Base-by-base conservation (phyloP, 2,329 filamentous ascomycete species). In the Aquanectria penicillioides region DNA sequence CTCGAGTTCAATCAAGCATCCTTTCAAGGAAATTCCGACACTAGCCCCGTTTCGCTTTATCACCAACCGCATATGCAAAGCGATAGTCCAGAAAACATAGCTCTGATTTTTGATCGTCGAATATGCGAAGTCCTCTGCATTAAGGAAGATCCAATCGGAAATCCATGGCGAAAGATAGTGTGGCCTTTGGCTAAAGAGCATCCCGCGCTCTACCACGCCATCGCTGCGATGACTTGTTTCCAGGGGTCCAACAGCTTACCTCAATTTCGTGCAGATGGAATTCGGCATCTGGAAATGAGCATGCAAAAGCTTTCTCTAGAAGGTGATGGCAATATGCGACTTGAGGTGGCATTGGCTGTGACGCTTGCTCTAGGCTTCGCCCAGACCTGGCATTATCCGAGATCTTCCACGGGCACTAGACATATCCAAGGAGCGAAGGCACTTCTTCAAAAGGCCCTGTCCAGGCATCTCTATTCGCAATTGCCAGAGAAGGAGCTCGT, bases 221-320 rank as follows among this genome's bases (percentile, higher is more conserved):
- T 62, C 10, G 60, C 60, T 12, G 60, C 60, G n/a, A 62, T 62
- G 60, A 62, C 60, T 10, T 62, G 57, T 28, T 62, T 62, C 15
- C 46, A 62, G 3, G 59, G 51, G 2, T 50, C 47, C 6, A 60
- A 60, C 20, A 31, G 36, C n/a, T 17, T 56, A 2, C 60, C 60
- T 12, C 29, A 53, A 17, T 51, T 62, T n/a, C 57, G 57, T 5
- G 38, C 36, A 7, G 38, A 53, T 10, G 60, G 60, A 1, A 41
- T 54, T 5, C 26, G 57, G 3, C 60, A 62, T 13, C 38, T 62
- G 5, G 33, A 57, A 6, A 43, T 26, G 2, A 52, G 60, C 10
- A 54, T 57, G 20, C 22, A 49, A 13, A 46, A 46, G 25, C 31
- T 62, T 4, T 60, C 60, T 2, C n/a, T 31, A 3, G 36, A 41